These are phyloP conservation scores for Camelina neglecta DNA, from an alignment of 345 rosid genomes.

Conservation along the genomic window DNA sequence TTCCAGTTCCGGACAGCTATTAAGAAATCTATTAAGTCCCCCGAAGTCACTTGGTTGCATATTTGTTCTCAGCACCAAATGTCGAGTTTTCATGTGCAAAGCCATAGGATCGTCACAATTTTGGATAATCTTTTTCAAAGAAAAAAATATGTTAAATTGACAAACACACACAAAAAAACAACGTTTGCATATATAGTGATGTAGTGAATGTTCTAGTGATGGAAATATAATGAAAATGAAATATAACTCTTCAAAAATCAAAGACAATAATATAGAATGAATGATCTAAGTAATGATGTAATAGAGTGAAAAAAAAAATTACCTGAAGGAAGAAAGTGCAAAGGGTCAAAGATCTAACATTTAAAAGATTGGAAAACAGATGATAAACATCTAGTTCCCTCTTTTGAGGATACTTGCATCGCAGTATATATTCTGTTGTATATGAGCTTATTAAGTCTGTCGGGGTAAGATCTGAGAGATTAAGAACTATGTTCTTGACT, in stretches of 20 bases:
- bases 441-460: too few species aligned
- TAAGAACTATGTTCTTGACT: conserved; percentile 11
- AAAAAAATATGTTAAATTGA: neutral
- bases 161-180: too few species aligned
- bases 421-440: too few species aligned
- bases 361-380: conserved; percentile 8
- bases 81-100: conserved; percentile 38
- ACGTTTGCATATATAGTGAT: neutral
- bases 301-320: neutral
- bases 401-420: neutral
- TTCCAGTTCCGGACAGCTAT: conserved; percentile 44
- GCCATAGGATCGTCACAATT: conserved; percentile 41
- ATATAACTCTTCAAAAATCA: neutral
- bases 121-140: conserved; percentile 39
- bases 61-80: conserved; percentile 50
- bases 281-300: neutral
- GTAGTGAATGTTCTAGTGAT: too few species aligned
- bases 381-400: conserved; percentile 12
- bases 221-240: too few species aligned
- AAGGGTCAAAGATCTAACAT: conserved; percentile 8
- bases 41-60: conserved; percentile 44
- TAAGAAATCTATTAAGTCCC: conserved; percentile 54
- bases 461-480: neutral
- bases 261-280: neutral
- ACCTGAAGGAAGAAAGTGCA: conserved; percentile 31